Evolutionary conservation across 495 filamentous ascomycete genomes (phyloP).

Genomic region (Penicillium manginii): DNA sequence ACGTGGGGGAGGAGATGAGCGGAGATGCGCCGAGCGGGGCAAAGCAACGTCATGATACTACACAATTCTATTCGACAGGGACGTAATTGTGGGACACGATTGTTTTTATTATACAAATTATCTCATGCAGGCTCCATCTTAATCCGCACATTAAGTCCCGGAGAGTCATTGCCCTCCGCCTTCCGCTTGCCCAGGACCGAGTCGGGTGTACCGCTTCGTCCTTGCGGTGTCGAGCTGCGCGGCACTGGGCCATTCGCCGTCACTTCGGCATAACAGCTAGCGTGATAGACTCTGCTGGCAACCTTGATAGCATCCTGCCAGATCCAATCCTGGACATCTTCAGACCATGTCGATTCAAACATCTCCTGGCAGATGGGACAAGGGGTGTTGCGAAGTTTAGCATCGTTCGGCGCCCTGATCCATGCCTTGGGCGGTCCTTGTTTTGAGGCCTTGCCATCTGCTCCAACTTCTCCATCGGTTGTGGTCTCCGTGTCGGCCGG

Average conservation of each 20-base stretch:
- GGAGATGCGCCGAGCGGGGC: slow-evolving; percentile 42
- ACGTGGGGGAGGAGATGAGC: background rate
- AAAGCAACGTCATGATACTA: slow-evolving; percentile 23
- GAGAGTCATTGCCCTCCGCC: slow-evolving; percentile 57
- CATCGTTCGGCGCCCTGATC: slow-evolving; percentile 81
- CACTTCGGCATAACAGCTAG: slow-evolving; percentile 85
- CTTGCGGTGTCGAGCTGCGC: slow-evolving; percentile 44
- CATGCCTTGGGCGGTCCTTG: slow-evolving; percentile 71
- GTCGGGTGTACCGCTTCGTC: slow-evolving; percentile 61
- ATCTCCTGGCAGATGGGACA: slow-evolving; percentile 96
- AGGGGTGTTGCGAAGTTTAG: slow-evolving; percentile 65
- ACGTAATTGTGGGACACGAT: background rate
- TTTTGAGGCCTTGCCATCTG: slow-evolving; percentile 43
- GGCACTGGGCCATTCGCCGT: slow-evolving; percentile 60
- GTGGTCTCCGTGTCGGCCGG: slow-evolving; percentile 46
- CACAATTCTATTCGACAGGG: background rate
- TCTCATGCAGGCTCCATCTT: slow-evolving; percentile 43
- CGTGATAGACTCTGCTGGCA: slow-evolving; percentile 83
- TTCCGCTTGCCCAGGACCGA: slow-evolving; percentile 77
- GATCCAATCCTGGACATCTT: slow-evolving; percentile 93
- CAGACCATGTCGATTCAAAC: slow-evolving; percentile 85
- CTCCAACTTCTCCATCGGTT: slow-evolving; percentile 34
- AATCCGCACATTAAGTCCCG: slow-evolving; percentile 43
- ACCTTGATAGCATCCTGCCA: slow-evolving; percentile 89
- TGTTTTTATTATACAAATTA: background rate